Base-by-base conservation (phyloP, 257 asterid genomes). In the Cinchona pubescens region DNA sequence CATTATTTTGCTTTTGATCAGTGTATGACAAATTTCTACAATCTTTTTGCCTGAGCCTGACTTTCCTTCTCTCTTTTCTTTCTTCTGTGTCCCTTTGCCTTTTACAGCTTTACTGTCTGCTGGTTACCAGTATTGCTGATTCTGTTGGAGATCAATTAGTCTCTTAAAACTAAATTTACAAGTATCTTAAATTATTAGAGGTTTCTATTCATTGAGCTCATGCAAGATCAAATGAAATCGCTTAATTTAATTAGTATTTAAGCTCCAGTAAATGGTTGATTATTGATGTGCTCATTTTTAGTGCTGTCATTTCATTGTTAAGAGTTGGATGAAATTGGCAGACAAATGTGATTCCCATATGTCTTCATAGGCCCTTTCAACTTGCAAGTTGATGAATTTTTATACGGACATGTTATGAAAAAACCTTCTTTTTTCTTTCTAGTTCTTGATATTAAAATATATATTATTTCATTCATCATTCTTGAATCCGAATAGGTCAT, bases 301-400 rank as follows among this genome's bases (percentile, higher is more conserved):
- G 93, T 87, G 91, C 69, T 85, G 91, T 90, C 96, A 88, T 78
- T 85, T 88, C 91, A 80, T 16, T 69, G 79, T 55, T 76, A 75
- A n/a, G 80, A 12, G 66, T 64, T n/a, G 68, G 80, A 79, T 67
- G 81, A 68, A 82, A 82, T 75, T 86, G 90, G 91, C 86, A 85
- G 82, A 84, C 90, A 87, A 58, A 67, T 70, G 64, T 45, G 83
- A 73, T 67, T 63, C 77, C 77, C 76, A 73, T 70, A 73, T 76
- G 78, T 51, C 76, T 49, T 80, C 32, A 53, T 19, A 67, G 65
- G 74, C 69, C 81, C 72, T 49, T 13, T 62, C 67, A 71, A 65
- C 53, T 65, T 53, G 51, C 79, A 76, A 75, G 42, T 79, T 64
- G 75, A 64, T 64, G 75, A 64, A 75, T 75, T n/a, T 72, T 42